Conservation (phyloP, 2,329 filamentous ascomycete genomes). For the Ophiostoma fasciatum region DNA sequence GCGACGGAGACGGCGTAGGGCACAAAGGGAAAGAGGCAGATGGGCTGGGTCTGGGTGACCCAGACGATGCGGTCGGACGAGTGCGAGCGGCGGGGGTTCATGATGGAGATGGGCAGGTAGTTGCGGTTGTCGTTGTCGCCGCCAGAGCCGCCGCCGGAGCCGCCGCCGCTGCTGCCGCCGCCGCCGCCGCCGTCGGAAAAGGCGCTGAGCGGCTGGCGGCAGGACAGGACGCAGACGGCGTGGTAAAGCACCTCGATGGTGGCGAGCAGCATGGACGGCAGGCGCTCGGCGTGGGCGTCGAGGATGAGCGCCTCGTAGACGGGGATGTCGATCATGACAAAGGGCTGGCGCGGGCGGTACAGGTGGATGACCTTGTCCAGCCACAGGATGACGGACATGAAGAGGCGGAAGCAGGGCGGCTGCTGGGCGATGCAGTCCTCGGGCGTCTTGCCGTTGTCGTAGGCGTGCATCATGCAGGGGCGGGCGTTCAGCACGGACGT, state of each 20-base stretch:
- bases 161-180: slow-evolving; percentile 24
- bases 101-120: slow-evolving; percentile 28
- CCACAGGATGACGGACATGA: slow-evolving; percentile 37
- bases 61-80: slow-evolving; percentile 42
- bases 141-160: slow-evolving; percentile 4
- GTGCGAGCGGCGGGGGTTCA: slow-evolving; percentile 42
- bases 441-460: slow-evolving; percentile 40
- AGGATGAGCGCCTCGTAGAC: slow-evolving; percentile 43
- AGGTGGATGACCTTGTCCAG: slow-evolving; percentile 45
- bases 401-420: slow-evolving; percentile 39
- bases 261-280: slow-evolving; percentile 32
- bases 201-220: slow-evolving; percentile 6
- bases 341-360: slow-evolving; percentile 39
- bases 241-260: slow-evolving; percentile 51
- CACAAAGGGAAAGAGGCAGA: slow-evolving; percentile 41
- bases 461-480: slow-evolving; percentile 43
- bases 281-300: slow-evolving; percentile 34
- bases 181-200: slow-evolving; percentile 42
- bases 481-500: slow-evolving; percentile 45
- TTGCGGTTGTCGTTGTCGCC: slow-evolving; percentile 23
- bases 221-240: slow-evolving; percentile 38
- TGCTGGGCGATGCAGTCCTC: slow-evolving; percentile 35
- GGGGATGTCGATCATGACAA: slow-evolving; percentile 36
- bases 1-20: slow-evolving; percentile 48
- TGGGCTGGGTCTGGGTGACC: slow-evolving; percentile 35